phyloP scores from a whole-genome alignment of 192 early-diverging fungal genomes.

The Coemansia sp. region DNA sequence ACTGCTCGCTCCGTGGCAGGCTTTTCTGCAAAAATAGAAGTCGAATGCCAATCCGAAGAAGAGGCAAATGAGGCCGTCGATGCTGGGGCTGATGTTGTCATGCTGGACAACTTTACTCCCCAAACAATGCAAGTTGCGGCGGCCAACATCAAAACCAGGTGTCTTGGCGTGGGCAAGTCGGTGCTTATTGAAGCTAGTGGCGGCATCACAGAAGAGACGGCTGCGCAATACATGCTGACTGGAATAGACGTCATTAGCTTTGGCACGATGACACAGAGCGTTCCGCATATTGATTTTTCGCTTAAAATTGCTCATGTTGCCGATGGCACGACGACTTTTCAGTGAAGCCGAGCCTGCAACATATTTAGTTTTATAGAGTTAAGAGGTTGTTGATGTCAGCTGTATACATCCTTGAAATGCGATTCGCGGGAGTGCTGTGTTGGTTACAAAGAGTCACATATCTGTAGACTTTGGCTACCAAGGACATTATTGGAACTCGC shows the following conservation, averaged over 20 bases:
- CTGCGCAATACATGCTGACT: slow-evolving; percentile 70
- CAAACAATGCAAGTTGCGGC: slow-evolving; percentile 63
- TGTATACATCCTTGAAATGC: no score
- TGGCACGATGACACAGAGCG: slow-evolving; percentile 89
- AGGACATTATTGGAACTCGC: no score
- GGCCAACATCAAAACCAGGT: slow-evolving; percentile 69
- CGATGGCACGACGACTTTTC: not conserved
- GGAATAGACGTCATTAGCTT: slow-evolving; percentile 90
- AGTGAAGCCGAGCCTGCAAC: no score
- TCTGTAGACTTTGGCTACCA: no score
- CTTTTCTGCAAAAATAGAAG: slow-evolving; percentile 93
- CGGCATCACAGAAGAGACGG: slow-evolving; percentile 88
- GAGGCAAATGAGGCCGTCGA: slow-evolving; percentile 95
- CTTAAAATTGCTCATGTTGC: slow-evolving; percentile 67
- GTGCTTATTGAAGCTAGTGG: slow-evolving; percentile 91
- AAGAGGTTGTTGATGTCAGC: no score
- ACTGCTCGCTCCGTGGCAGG: slow-evolving; percentile 78
- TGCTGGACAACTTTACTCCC: slow-evolving; percentile 93
- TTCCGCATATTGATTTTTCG: slow-evolving; percentile 95
- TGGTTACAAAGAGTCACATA: no score
- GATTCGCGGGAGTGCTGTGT: no score
- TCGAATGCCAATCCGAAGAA: slow-evolving; percentile 87
- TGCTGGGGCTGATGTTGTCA: slow-evolving; percentile 95
- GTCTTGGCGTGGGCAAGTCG: slow-evolving; percentile 41
- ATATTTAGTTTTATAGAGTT: no score